These are phyloP conservation scores for Azolla pinnata DNA, from an alignment of 75 land plant species.

Conservation along the genomic window DNA sequence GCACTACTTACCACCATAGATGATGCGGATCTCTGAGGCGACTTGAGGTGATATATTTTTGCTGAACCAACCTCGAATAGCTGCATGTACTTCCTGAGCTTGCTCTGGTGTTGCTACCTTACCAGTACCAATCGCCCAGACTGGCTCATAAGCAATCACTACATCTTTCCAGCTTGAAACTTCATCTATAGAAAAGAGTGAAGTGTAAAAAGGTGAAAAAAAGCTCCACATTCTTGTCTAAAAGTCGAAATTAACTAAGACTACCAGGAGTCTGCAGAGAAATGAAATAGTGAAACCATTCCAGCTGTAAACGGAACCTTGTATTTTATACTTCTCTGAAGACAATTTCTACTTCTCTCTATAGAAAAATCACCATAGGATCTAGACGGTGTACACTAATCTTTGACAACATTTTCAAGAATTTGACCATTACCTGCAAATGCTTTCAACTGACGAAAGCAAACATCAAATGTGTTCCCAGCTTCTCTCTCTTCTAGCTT, in stretches of 20 bases:
- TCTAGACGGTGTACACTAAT: too few relatives aligned
- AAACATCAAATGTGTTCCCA: slow-evolving; percentile 85
- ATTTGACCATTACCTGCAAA: slow-evolving; percentile 63
- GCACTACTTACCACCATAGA: slow-evolving; percentile 84
- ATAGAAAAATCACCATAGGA: slow-evolving; percentile 3
- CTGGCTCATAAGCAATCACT: slow-evolving; percentile 95
- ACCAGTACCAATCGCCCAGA: slow-evolving; percentile 99
- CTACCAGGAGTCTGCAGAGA: too few relatives aligned
- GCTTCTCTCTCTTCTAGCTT: slow-evolving; percentile 80
- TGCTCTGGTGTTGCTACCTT: slow-evolving; percentile 89
- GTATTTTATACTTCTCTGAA: too few relatives aligned
- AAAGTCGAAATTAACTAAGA: too few relatives aligned
- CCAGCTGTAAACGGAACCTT: too few relatives aligned
- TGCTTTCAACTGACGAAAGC: slow-evolving; percentile 80
- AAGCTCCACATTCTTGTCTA: background rate
- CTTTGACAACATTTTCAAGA: slow-evolving; percentile 79
- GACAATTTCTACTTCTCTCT: background rate
- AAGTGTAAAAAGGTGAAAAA: background rate
- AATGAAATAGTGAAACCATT: too few relatives aligned
- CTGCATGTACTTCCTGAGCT: slow-evolving; percentile 97
- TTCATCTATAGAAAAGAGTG: slow-evolving; percentile 37
- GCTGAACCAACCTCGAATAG: slow-evolving; percentile 78
- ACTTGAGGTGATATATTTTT: slow-evolving; percentile 71
- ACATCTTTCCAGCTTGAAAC: slow-evolving; percentile 73
- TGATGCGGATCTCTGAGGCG: slow-evolving; percentile 65